Evolutionary conservation across 2,329 filamentous ascomycete species (phyloP).

Genomic region (Cladosporium sp.): DNA sequence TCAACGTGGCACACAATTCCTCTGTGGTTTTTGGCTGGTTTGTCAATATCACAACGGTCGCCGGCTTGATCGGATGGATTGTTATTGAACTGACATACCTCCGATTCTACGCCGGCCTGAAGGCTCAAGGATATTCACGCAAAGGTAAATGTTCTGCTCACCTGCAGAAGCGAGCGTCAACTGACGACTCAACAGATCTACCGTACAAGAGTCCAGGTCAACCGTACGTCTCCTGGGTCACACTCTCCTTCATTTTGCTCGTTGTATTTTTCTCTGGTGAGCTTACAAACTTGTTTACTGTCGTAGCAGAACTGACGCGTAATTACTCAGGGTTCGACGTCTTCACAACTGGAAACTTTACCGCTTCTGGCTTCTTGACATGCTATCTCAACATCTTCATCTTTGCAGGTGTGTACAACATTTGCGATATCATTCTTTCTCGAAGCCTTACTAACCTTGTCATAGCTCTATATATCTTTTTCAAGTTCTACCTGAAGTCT

Average conservation of each 20-base stretch:
- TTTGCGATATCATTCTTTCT: no score
- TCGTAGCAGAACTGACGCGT: no score
- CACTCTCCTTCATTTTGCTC: constrained; percentile 56
- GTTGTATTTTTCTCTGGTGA: constrained; percentile 50
- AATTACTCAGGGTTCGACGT: constrained; percentile 53
- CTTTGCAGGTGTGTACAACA: constrained; percentile 12
- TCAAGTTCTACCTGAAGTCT: constrained; percentile 1
- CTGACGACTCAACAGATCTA: background rate
- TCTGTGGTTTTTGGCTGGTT: background rate
- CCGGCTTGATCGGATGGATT: constrained; percentile 17
- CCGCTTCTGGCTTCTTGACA: constrained; percentile 16
- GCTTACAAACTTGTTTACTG: background rate
- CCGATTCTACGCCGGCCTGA: constrained; percentile 15
- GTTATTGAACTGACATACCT: constrained; percentile 18
- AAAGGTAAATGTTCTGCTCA: background rate
- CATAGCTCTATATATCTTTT: constrained; percentile 11
- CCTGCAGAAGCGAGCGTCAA: background rate
- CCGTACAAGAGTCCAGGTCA: constrained; percentile 43
- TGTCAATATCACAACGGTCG: constrained; percentile 18
- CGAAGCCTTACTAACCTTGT: background rate
- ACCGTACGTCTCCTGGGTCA: constrained; percentile 54
- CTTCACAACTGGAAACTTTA: constrained; percentile 47
- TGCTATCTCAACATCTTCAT: constrained; percentile 19
- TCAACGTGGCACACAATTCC: constrained; percentile 23
- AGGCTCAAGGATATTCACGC: constrained; percentile 13